Conservation (phyloP, 2,329 filamentous ascomycete species). For the Fusarium phyllophilum region DNA sequence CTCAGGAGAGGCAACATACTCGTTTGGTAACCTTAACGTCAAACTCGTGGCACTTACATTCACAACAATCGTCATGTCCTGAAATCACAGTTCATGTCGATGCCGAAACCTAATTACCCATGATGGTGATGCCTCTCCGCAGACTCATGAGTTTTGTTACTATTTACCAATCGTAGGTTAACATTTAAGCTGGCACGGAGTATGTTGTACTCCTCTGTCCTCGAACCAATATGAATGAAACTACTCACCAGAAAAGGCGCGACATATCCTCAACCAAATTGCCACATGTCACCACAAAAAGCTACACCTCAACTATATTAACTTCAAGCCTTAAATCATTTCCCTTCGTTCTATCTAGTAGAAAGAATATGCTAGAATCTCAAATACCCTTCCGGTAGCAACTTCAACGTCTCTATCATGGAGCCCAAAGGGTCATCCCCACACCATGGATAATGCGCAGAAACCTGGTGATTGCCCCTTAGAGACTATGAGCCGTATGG, state of each 20-base stretch:
- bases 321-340: background rate
- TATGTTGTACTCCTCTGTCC: background rate
- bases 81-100: background rate
- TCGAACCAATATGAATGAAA: background rate
- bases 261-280: background rate
- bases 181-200: background rate
- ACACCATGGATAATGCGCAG: background rate
- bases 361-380: background rate
- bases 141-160: background rate
- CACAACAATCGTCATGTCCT: background rate
- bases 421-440: background rate
- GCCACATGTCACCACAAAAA: background rate
- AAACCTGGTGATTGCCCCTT: background rate
- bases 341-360: background rate
- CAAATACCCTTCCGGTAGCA: background rate
- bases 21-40: background rate
- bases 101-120: background rate
- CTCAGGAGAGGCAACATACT: background rate
- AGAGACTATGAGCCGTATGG: no score
- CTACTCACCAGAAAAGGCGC: background rate
- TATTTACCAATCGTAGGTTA: background rate
- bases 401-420: background rate
- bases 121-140: background rate
- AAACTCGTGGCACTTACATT: background rate
- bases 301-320: background rate